Percentiles rank a stretch among this genome's conserved stretches.
phyloP scores from a whole-genome alignment of 1,284 basidiomycete species.

The Singerocomus inundabilis region DNA sequence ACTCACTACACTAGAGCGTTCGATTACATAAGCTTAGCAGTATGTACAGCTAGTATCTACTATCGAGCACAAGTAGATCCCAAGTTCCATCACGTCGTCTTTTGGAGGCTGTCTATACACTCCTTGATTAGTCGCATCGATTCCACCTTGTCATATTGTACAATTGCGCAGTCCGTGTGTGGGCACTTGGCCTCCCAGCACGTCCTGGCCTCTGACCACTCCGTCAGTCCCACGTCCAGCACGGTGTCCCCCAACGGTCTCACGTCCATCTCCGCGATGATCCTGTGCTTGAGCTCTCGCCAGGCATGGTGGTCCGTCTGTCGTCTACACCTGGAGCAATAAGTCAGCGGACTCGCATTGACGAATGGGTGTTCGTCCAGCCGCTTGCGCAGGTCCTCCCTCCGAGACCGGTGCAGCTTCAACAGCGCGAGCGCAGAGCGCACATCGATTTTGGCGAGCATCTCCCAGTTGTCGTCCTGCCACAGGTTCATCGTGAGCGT shows the following conservation, averaged over 20 bases:
- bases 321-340: conserved; percentile 46
- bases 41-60: neutral
- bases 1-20: too few species aligned
- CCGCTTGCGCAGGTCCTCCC: conserved; percentile 46
- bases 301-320: conserved; percentile 57
- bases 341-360: conserved; percentile 40
- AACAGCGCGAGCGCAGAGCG: conserved; percentile 51
- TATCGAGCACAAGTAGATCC: neutral
- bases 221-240: conserved; percentile 43
- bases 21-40: too few species aligned
- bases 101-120: conserved; percentile 50
- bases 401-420: conserved; percentile 49
- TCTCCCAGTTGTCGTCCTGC: conserved; percentile 42
- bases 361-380: conserved; percentile 61
- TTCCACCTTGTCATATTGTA: conserved; percentile 55
- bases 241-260: conserved; percentile 60
- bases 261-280: conserved; percentile 54
- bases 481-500: conserved; percentile 50
- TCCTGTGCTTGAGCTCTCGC: conserved; percentile 58
- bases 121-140: conserved; percentile 53
- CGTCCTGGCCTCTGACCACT: conserved; percentile 54
- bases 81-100: conserved; percentile 29
- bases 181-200: conserved; percentile 59
- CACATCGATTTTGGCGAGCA: conserved; percentile 48
- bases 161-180: conserved; percentile 42